Base-by-base conservation (phyloP, 2,329 filamentous ascomycete species). In the Colletotrichum higginsianum region DNA sequence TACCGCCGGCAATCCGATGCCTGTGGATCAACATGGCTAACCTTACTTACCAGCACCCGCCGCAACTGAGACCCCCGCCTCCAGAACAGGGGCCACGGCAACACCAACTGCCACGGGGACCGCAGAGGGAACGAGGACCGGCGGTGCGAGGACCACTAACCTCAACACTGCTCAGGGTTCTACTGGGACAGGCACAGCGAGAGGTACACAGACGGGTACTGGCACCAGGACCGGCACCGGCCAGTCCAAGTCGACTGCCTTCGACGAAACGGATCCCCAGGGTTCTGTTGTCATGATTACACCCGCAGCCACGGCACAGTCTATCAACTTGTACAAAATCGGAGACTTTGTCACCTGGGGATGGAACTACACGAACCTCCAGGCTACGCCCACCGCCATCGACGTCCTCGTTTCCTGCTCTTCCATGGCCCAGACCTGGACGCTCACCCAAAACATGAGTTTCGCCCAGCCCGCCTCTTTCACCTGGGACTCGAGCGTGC, bases 331-430 rank as follows among this genome's bases (percentile, higher is more conserved):
- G 50, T 91, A 88, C 84, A 89, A 89, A 77, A 89, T 92, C 72
- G 87, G 88, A 72, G 86, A 91, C 76, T 83, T 83, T 55, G 82
- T 91, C 53, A 91, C 89, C 16, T 90, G 88, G 80, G 85, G 81
- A 57, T 92, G 90, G 89, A 92, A 92, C 81, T 92, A 91, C 82
- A 92, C 90, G 4, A 86, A 86, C 55, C 79, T 92, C 40, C 83
- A 85, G 66, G 88, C 82, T 35, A 87, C 84, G 1, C 90, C 90
- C 2, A 89, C 87, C 3, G 90, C 89, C 50, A 77, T 92, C 68
- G 89, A 92, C 74, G 83, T 92, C 16, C 79, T 91, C 68, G 83
- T 89, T 44, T 88, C 87, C 74, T 90, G 88, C 82, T 86, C 86
- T 50, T 79, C 79, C 9, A 87, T 84, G 55, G 80, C 83, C 23